Percentiles rank a stretch among this genome's conserved stretches.
Conservation (phyloP, 495 filamentous ascomycete genomes). For the Friedmanniomyces simplex region DNA sequence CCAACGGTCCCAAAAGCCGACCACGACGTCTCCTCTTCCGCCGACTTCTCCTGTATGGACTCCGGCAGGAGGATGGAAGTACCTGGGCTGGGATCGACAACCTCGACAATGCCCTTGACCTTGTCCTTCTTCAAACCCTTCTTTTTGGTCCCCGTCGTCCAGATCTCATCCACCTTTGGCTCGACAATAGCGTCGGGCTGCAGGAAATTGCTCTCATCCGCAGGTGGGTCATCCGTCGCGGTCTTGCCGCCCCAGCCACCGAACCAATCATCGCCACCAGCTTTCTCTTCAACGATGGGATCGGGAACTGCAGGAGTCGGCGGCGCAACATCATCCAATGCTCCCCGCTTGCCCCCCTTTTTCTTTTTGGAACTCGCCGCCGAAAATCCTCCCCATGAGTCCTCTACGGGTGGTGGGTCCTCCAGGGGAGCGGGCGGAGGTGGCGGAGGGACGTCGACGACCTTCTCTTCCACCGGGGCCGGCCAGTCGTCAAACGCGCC, state of each 20-base stretch:
- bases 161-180: slow-evolving; percentile 28
- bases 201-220: slow-evolving; percentile 17
- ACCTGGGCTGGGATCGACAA: slow-evolving; percentile 13
- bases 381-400: not conserved
- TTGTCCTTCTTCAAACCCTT: slow-evolving; percentile 34
- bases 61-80: slow-evolving; percentile 18
- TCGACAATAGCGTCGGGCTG: slow-evolving; percentile 30
- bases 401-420: not conserved
- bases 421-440: not conserved
- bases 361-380: slow-evolving; percentile 22
- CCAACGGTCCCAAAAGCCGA: slow-evolving; percentile 15
- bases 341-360: slow-evolving; percentile 1
- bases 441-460: slow-evolving; percentile 8
- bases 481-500: slow-evolving; percentile 1
- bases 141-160: slow-evolving; percentile 24
- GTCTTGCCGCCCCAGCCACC: slow-evolving; percentile 27
- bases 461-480: slow-evolving; percentile 5
- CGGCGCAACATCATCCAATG: slow-evolving; percentile 1
- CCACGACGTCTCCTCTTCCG: slow-evolving; percentile 19
- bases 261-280: slow-evolving; percentile 12
- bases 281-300: not conserved
- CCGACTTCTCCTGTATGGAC: slow-evolving; percentile 20
- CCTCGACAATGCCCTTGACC: slow-evolving; percentile 18
- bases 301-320: slow-evolving; percentile 17
- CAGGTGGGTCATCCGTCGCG: slow-evolving; percentile 23